These are phyloP conservation scores for Diaporthe caulivora DNA, from an alignment of 2,329 filamentous ascomycete species.

Conservation along the genomic window DNA sequence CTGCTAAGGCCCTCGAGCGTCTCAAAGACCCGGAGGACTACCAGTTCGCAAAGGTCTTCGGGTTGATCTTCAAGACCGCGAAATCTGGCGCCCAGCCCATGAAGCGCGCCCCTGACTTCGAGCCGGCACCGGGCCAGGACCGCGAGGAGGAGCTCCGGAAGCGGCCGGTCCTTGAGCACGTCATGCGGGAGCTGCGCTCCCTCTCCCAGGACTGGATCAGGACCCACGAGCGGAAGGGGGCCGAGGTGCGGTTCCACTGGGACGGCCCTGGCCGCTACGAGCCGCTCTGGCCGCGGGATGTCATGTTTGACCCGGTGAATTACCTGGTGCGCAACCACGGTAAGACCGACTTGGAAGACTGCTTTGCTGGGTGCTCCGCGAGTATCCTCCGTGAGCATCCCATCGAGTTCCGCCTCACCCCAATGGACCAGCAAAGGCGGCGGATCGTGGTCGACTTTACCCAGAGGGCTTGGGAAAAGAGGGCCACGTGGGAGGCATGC, in stretches of 20 bases:
- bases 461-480: background rate
- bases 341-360: background rate
- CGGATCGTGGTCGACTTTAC: background rate
- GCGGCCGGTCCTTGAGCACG: background rate
- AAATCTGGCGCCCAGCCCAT: background rate
- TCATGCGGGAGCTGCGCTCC: background rate
- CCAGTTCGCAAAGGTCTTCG: background rate
- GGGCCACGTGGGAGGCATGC: background rate
- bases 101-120: background rate
- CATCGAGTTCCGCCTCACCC: background rate
- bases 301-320: background rate
- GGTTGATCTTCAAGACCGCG: background rate
- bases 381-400: background rate
- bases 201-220: background rate
- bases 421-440: background rate
- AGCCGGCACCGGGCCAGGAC: background rate
- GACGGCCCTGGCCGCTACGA: background rate
- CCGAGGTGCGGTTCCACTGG: background rate
- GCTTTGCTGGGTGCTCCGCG: background rate
- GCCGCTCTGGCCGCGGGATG: background rate
- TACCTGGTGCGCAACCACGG: background rate
- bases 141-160: background rate
- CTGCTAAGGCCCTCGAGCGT: background rate
- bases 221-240: accelerated
- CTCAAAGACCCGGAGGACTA: background rate